A percentile compares a stretch with the other conserved stretches of the same genome.
Evolutionary conservation across 1,284 basidiomycete genomes (phyloP).

Genomic region (Pterula multifida): DNA sequence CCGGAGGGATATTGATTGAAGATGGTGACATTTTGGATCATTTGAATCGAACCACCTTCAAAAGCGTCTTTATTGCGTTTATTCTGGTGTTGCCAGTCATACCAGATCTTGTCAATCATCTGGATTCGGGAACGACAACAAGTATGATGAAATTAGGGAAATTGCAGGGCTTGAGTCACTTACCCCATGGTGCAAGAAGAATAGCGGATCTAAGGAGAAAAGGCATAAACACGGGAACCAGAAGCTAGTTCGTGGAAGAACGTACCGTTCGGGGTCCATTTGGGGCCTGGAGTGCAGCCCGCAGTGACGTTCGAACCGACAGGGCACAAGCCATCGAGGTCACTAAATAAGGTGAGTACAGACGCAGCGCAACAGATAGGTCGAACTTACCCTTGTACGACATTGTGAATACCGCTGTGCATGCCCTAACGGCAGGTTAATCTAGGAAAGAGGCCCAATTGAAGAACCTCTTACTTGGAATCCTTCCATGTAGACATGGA

Average conservation of each 20-base stretch:
- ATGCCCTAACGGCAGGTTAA: not conserved
- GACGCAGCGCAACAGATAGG: not conserved
- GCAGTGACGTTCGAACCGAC: not conserved
- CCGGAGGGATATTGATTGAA: conserved; percentile 21
- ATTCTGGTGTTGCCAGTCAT: conserved; percentile 23
- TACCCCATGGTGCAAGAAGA: conserved; percentile 27
- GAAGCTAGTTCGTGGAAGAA: not conserved
- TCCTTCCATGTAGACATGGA: conserved; percentile 22
- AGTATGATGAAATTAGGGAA: not conserved
- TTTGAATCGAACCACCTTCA: conserved; percentile 20
- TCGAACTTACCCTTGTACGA: not conserved
- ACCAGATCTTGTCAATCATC: conserved; percentile 30
- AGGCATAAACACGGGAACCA: not conserved
- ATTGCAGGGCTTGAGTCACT: no score
- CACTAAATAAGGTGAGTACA: not conserved
- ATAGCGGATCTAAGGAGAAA: conserved; percentile 20
- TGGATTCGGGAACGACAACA: conserved; percentile 7
- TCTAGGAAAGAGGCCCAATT: not conserved
- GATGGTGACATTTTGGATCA: conserved; percentile 14
- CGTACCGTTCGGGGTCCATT: not conserved
- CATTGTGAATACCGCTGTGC: not conserved
- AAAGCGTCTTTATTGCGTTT: conserved; percentile 17
- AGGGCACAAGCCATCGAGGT: not conserved
- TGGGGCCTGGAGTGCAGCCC: not conserved
- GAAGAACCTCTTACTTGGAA: conserved; percentile 14